Base-by-base conservation (phyloP, 306 rosid species). In the Aeschynomene evenia region DNA sequence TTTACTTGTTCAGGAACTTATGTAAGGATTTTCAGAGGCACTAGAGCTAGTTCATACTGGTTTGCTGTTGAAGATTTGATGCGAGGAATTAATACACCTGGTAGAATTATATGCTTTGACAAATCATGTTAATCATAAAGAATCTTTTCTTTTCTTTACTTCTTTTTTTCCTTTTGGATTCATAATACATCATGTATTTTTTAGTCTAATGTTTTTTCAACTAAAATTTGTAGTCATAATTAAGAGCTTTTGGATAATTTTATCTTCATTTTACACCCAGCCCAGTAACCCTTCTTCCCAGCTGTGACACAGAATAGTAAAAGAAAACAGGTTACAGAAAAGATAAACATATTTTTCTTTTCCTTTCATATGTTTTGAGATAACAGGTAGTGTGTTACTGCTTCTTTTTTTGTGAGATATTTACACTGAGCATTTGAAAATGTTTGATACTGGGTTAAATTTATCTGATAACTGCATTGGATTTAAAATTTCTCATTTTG, bases 41-140 rank as follows among this genome's bases (percentile, higher is more conserved):
- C 11, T 16, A 21, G 54, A 70, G 46, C 9, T 56, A 57, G 33
- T 36, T 76, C 11, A 28, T 31, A 9, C 31, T 66, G 63, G 39
- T 10, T 55, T 65, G 21, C 23, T 71, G 29, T 49, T 56, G 58
- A 57, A 43, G 73, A 55, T 71, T 54, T 21, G 51, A 64, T 77
- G 31, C 77, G 9, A 45, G 73, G 62, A 61, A 43, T 64, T 64
- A 42, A 36, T 53, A 54, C 72, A 43, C 42, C 73, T 56, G 40
- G 65, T 55, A 65, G 68, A 74, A 45, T 74, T 66, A 37, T 74
- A 33, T 65, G 49, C 60, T 46, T 74, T 43, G 51, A 29, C 46
- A 73, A 74, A 55, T 34, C 29, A 21, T 20, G 66, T 65, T 43
- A 70, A 68, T 14, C 70, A 67, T 34, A 6, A 19, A 68, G 58